Evolutionary conservation across 2,329 filamentous ascomycete species (phyloP).

Genomic region (Colletotrichum tofieldiae): DNA sequence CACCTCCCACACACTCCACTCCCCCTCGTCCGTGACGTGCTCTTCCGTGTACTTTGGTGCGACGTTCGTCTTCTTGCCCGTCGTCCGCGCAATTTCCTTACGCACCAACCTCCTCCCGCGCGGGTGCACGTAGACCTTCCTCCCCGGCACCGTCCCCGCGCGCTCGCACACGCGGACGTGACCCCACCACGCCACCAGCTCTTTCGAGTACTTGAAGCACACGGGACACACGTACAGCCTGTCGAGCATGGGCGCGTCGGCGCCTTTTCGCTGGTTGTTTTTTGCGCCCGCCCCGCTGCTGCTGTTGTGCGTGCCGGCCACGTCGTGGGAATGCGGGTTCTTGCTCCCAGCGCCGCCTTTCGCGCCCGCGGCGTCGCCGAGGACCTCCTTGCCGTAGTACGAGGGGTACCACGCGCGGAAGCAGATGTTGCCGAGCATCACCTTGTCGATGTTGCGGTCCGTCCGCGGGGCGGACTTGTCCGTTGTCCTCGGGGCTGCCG

Average conservation of each 20-base stretch:
- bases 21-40: conserved; percentile 72
- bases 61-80: conserved; percentile 55
- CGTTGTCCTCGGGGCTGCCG: conserved; percentile 25
- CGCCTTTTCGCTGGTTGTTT: conserved; percentile 53
- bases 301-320: conserved; percentile 29
- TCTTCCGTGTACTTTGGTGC: conserved; percentile 59
- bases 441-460: conserved; percentile 87
- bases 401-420: conserved; percentile 96
- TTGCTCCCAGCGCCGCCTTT: conserved; percentile 39
- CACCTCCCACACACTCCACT: conserved; percentile 92
- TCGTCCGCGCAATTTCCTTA: conserved; percentile 50
- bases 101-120: conserved; percentile 60
- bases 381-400: conserved; percentile 84
- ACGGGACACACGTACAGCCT: conserved; percentile 89
- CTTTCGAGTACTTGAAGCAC: conserved; percentile 93
- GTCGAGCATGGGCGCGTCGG: conserved; percentile 67
- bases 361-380: conserved; percentile 62
- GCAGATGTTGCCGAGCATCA: conserved; percentile 86
- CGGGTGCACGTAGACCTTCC: conserved; percentile 80
- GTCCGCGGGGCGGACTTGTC: conserved; percentile 58
- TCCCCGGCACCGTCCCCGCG: conserved; percentile 71
- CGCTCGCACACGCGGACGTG: conserved; percentile 73
- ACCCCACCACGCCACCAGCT: conserved; percentile 70
- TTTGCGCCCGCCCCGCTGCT: conserved; percentile 47
- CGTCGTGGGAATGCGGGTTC: conserved; percentile 18